Conservation (phyloP, 306 rosid genomes). For the Fagus sylvatica region DNA sequence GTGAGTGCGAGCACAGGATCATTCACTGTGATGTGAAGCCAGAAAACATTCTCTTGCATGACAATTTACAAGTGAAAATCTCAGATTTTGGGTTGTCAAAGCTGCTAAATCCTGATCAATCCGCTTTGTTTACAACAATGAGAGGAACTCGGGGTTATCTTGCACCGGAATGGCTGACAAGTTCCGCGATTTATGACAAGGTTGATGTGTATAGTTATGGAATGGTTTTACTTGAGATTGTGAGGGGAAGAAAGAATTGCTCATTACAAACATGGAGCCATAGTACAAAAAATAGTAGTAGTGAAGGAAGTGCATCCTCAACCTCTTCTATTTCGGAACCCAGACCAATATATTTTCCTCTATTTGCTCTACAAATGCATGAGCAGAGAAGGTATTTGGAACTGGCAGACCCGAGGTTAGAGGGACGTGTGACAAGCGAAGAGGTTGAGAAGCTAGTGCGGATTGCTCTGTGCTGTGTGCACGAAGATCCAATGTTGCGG, state of each 20-base stretch:
- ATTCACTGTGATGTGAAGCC: conserved; percentile 95
- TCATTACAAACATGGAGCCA: conserved; percentile 51
- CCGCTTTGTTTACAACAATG: conserved; percentile 86
- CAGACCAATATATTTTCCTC: conserved; percentile 67
- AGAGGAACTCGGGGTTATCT: conserved; percentile 93
- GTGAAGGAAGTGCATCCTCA: conserved; percentile 52
- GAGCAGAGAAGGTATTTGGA: conserved; percentile 71
- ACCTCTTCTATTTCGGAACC: conserved; percentile 44
- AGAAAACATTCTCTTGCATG: conserved; percentile 82
- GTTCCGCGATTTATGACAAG: conserved; percentile 75
- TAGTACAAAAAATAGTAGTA: conserved; percentile 52
- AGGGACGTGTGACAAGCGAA: conserved; percentile 59
- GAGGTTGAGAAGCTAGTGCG: conserved; percentile 75
- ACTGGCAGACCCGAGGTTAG: conserved; percentile 69
- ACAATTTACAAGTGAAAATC: conserved; percentile 71
- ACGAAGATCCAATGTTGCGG: conserved; percentile 80
- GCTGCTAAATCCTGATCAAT: conserved; percentile 71
- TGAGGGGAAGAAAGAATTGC: conserved; percentile 81
- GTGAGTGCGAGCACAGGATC: conserved; percentile 74
- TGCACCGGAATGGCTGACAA: conserved; percentile 95
- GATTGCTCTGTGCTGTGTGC: conserved; percentile 81
- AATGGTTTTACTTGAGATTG: conserved; percentile 84
- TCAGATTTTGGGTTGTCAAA: conserved; percentile 96
- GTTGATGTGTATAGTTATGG: conserved; percentile 89
- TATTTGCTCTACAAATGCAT: conserved; percentile 84